A percentile compares a stretch with the other conserved stretches of the same genome.
Evolutionary conservation across 306 rosid species (phyloP).

Genomic region (Cotoneaster glaucophyllus): DNA sequence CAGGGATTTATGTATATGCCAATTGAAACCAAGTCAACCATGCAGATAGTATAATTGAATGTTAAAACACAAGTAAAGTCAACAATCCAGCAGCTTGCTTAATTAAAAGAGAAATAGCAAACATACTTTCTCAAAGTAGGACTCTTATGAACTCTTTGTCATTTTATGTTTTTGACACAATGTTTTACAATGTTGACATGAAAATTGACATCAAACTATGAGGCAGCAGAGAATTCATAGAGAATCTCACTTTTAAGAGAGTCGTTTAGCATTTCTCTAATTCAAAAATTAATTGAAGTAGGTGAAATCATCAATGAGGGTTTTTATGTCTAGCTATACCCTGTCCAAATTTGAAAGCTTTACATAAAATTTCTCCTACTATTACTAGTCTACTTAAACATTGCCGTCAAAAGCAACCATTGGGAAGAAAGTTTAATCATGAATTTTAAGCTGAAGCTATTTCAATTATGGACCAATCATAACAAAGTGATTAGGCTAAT

Average conservation of each 20-base stretch:
- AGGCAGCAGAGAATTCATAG: fast-evolving
- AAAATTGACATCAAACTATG: too few relatives aligned
- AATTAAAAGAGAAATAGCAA: not conserved
- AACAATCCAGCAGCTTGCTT: conserved; percentile 6
- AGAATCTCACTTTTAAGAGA: too few relatives aligned
- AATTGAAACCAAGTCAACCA: conserved; percentile 12
- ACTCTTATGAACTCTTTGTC: fast-evolving
- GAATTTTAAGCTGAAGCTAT: not conserved
- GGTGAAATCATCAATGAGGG: conserved; percentile 8
- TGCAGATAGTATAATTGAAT: conserved; percentile 9
- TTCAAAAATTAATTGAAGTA: not conserved
- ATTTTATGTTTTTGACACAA: too few relatives aligned
- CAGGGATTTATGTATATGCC: not conserved
- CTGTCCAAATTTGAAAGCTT: not conserved
- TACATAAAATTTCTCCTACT: not conserved
- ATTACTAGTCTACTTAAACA: not conserved
- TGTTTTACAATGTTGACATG: too few relatives aligned
- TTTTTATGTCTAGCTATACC: conserved; percentile 5
- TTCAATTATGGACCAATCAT: not conserved
- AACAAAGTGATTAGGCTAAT: not conserved
- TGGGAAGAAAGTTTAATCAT: not conserved
- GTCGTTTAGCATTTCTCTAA: too few relatives aligned
- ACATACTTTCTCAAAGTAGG: too few relatives aligned
- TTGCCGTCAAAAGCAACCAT: not conserved
- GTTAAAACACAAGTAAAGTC: not conserved